Percentiles rank a stretch among this genome's conserved stretches.
phyloP scores from a whole-genome alignment of 2,329 filamentous ascomycete genomes.

The Epichloe uncinata region DNA sequence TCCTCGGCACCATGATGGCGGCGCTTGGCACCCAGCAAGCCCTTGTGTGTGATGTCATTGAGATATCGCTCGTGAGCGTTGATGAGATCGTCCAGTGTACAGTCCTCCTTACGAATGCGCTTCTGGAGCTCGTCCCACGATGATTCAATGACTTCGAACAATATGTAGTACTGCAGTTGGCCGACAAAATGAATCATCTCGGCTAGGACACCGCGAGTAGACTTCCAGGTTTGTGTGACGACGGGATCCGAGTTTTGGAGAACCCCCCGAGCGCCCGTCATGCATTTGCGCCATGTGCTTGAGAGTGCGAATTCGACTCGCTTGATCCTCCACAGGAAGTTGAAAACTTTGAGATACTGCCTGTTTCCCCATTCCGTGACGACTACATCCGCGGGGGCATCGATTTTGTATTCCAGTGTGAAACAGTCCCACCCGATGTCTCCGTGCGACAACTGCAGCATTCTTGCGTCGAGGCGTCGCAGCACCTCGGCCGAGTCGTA shows the following conservation, averaged over 20 bases:
- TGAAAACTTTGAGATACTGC: conserved; percentile 98
- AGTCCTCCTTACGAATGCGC: conserved; percentile 69
- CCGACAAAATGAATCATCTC: conserved; percentile 99
- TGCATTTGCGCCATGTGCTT: conserved; percentile 86
- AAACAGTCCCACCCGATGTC: conserved; percentile 99
- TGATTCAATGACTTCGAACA: conserved; percentile 96
- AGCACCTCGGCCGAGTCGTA: conserved; percentile 89
- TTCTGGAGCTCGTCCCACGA: conserved; percentile 86
- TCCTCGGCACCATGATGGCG: conserved; percentile 31
- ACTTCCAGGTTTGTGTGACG: conserved; percentile 75
- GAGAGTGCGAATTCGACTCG: conserved; percentile 88
- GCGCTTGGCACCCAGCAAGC: conserved; percentile 64
- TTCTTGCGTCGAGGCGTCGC: conserved; percentile 84
- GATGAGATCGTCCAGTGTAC: conserved; percentile 90
- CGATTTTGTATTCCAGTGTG: conserved; percentile 96
- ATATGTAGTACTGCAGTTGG: conserved; percentile 94
- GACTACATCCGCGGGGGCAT: conserved; percentile 90
- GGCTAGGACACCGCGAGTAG: conserved; percentile 72
- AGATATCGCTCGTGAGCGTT: conserved; percentile 83
- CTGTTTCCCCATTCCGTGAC: conserved; percentile 92
- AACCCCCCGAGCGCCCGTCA: conserved; percentile 93
- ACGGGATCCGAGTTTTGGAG: conserved; percentile 58
- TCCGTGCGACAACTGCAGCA: conserved; percentile 90
- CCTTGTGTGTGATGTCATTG: conserved; percentile 89
- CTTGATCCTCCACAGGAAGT: conserved; percentile 97